Evolutionary conservation across 176 grass and related monocot species (phyloP), one percentile per base, ranked within the genome.

Genomic region (Thalia dealbata): DNA sequence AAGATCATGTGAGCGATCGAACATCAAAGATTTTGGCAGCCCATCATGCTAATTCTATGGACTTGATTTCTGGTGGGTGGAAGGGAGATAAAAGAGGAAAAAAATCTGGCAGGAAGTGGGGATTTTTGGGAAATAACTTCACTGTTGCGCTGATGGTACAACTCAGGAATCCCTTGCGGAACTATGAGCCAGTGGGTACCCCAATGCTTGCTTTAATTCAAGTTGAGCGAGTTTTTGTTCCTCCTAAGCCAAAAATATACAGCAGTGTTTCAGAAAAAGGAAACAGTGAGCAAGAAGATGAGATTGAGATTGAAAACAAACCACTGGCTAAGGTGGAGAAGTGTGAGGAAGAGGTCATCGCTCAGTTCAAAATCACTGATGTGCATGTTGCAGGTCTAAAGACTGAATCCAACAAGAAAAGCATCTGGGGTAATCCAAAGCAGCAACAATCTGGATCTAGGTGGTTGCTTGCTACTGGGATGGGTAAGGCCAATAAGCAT

Each of bases 101-200:
- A 79, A 93, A 30, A 84, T 89, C 85, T 77, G 87, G 93, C 83
- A 90, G 52, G 70, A 91, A 79, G 71, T 99, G 90, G 85, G 95
- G 95, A 70, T 87, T 99, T 81, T 78, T 99, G 58, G 90, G 95
- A 64, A 93, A 91, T 82, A 99, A 85, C 73, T 99, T 99, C 19
- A 99, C 95, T 2, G 95, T 93, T 85, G 90, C 95, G 50, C 78
- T 99, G 4, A 99, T 93, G 95, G 85, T 99, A 75, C 95, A 99
- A 67, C 75, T 99, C 65, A 82, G 95, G 10, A 90, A 99, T 43
- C 95, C 95, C 3, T 35, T 91, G 42, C 88, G 95, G 61, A 93
- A 99, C 52, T 93, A 91, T 21, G 95, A 99, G 52, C 87, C 90
- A 29, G 90, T 99, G 28, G 95, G 95, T 43, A 88, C 87, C 22